Base-by-base conservation (phyloP, 106 monocot species). In the Dendrobium huoshanense region DNA sequence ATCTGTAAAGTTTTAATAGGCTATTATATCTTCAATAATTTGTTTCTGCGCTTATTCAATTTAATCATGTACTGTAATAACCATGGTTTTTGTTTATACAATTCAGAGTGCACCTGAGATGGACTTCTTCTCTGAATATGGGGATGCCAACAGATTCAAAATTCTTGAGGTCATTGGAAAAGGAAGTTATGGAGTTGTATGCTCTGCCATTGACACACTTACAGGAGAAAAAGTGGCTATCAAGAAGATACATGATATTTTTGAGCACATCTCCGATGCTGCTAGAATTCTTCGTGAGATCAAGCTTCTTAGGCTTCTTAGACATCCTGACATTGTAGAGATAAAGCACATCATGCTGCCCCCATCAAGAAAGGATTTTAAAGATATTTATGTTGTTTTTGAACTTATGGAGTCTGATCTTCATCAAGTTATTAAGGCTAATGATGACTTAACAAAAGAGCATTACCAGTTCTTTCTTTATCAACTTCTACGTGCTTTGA, bases 341-440 rank as follows among this genome's bases (percentile, higher is more conserved):
- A 89, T 89, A 72, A 89, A 84, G 77, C 89, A 89, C 68, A 86
- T 89, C 48, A 82, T 89, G 86, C 86, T 89, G 37, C 89, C 89
- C n/a, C 89, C 89, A 49, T 89, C 89, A 13, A 84, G 82, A 54
- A 84, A 84, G 73, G 89, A 89, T 47, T 89, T 89, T 42, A 89
- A 84, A 72, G 89, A 82, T 82, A 82, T 82, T 67, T 82, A 67
- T 82, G 82, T 82, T 77, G 82, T 82, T 48, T 82, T 82, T 76
- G 89, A 89, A 79, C 86, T 89, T 48, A 89, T 89, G 89, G 89
- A 89, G 45, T 89, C 89, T 16, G 89, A 89, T 83, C 84, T 89
- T 81, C 89, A 89, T 79, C 86, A 86, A 75, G 89, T 89, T 7
- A 89, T 89, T 20, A 86, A 89, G 73, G 89, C 89, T 76, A 89